Conservation (phyloP, 2,329 filamentous ascomycete genomes). For the Colletotrichum lini region DNA sequence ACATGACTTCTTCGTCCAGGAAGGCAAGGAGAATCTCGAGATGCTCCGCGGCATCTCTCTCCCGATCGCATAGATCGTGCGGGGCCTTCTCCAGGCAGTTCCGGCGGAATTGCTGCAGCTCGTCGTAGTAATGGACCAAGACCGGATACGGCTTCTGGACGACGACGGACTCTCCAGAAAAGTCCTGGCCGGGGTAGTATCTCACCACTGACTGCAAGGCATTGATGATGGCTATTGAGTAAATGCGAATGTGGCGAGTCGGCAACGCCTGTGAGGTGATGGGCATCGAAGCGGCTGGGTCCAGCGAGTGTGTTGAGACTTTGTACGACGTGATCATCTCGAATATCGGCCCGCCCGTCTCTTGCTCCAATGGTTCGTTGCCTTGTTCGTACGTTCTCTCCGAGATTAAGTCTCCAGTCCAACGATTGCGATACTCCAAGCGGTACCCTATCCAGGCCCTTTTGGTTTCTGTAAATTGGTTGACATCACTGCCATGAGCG, state of each 20-base stretch:
- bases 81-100: neutral
- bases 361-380: neutral
- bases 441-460: constrained; percentile 40
- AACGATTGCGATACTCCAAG: constrained; percentile 39
- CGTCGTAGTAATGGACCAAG: constrained; percentile 18
- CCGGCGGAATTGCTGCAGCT: neutral
- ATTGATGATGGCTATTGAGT: constrained; percentile 40
- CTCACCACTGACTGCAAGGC: constrained; percentile 43
- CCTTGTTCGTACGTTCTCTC: constrained; percentile 12
- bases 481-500: neutral
- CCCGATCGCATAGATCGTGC: constrained; percentile 36
- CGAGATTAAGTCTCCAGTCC: constrained; percentile 38
- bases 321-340: constrained; percentile 7
- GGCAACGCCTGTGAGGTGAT: constrained; percentile 1
- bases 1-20: constrained; percentile 46
- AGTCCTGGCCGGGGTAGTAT: constrained; percentile 40
- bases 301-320: neutral
- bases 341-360: constrained; percentile 1
- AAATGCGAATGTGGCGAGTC: constrained; percentile 24
- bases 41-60: constrained; percentile 39
- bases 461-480: neutral
- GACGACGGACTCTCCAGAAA: constrained; percentile 21
- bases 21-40: constrained; percentile 43
- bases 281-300: neutral
- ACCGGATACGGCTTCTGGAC: constrained; percentile 32